Evolutionary conservation across 2,329 filamentous ascomycete species (phyloP), one percentile per base, ranked within the genome.

Genomic region (Chalaropsis thielavioides): DNA sequence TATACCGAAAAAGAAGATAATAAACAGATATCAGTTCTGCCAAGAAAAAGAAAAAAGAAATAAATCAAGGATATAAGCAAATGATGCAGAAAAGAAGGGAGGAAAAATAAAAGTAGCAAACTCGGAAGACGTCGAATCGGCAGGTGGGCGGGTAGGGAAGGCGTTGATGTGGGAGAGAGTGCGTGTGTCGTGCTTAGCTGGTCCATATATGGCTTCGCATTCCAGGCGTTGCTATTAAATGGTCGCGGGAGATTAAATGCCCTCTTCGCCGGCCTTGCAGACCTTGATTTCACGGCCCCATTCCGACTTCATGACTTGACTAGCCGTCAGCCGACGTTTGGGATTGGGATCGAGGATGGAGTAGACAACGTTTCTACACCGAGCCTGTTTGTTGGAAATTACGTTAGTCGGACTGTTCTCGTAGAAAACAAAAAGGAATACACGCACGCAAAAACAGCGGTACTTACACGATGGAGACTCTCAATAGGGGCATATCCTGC

Each of bases 251-350:
- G 19, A 69, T 76, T 82, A 96, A 71, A 95, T 86, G 66, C 94
- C 94, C 80, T 97, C 92, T 76, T 97, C 90, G 70, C 92, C 94
- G 68, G 94, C 92, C 76, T 92, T 94, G 79, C 94, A 99, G 66
- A 97, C 82, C 77, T 92, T 95, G 76, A 97, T 96, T 76, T 96
- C 92, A 70, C 94, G 89, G 70, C 94, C 91, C 94, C 94, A 99
- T 78, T 99, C 94, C 3, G 92, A 97, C 76, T 96, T 96, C 72
- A 99, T 84, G 66, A 97, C 90, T 77, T 99, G 94, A 49, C 92
- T 92, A 66, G 94, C 92, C 38, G 91, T 96, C 73, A 99, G 92
- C 70, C 94, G 90, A 69, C 94, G 88, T 66, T 84, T 84, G 31
- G 94, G 91, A 74, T 96, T 96, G 38, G 94, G 94, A 73, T 99